Base-by-base conservation (phyloP, 2,329 filamentous ascomycete genomes). In the Ophiostoma pallidulum region DNA sequence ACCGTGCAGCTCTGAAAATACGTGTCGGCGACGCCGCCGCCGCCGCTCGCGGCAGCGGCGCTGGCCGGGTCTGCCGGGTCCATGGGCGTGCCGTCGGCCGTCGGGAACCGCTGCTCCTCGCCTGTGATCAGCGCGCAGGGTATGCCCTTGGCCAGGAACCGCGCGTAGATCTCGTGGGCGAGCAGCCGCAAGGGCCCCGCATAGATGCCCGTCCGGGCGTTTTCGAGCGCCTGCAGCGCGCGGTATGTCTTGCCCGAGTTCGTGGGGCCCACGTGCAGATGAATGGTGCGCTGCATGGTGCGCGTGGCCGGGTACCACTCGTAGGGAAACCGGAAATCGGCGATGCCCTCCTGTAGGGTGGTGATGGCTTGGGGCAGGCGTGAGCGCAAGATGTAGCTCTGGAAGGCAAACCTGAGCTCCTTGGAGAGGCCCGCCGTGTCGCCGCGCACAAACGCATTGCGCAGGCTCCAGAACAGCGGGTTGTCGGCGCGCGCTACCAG, bases 191-290 rank as follows among this genome's bases (percentile, higher is more conserved):
- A 69, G 0, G 92, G 92, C 0, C 94, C 92, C 4, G 91, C 88
- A 62, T 97, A 98, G 42, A 95, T 81, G 33, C 92, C 92, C 8
- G 72, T 75, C 26, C 81, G 74, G 3, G 84, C 82, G 42, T 78
- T 72, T 62, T 96, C 87, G 10, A 98, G 73, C 12, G 84, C 80
- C 65, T 94, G 83, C 53, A 98, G 68, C 1, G 92, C 94, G 61
- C 89, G 84, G 61, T 97, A 98, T 0, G 94, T 98, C 71, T 98
- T 98, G 49, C 92, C 92, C 1, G 92, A 97, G 64, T 98, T 98
- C 2, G 92, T 98, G 1, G 92, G 92, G 0, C 92, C 92, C 42
- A 98, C 89, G 58, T 98, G 92, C 18, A 98, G 71, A 67, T 97
- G 88, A 35, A 98, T 76, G 0, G 80, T 91, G 38, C 92, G 76